phyloP scores from a whole-genome alignment of 768 basidiomycete species.

The Amanita inopinata region DNA sequence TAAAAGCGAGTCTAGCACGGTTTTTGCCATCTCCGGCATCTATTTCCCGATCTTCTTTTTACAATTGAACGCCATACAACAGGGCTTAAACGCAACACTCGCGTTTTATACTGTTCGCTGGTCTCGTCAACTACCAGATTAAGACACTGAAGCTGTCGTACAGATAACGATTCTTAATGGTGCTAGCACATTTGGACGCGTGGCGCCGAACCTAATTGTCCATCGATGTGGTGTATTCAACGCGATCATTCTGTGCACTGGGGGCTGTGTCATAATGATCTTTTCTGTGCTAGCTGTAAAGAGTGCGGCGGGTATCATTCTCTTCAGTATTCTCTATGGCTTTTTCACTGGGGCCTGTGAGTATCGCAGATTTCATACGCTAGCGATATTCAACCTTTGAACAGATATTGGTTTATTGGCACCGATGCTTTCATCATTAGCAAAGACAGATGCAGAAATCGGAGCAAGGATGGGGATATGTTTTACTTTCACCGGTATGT shows the following conservation, averaged over 20 bases:
- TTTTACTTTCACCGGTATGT: constrained; percentile 36
- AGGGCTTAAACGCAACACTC: constrained; percentile 33
- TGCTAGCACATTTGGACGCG: constrained; percentile 35
- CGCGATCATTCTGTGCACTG: constrained; percentile 25
- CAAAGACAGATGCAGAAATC: constrained; percentile 38
- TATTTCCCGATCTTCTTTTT: constrained; percentile 48
- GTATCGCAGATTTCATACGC: constrained; percentile 14
- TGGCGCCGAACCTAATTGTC: constrained; percentile 34
- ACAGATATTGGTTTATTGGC: constrained; percentile 32
- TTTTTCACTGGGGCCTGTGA: constrained; percentile 37
- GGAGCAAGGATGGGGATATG: constrained; percentile 44
- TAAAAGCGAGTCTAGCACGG: constrained; percentile 18
- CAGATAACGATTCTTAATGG: constrained; percentile 47
- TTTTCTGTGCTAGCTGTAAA: constrained; percentile 34
- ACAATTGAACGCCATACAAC: constrained; percentile 41
- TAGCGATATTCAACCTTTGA: constrained; percentile 11
- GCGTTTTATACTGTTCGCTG: constrained; percentile 45
- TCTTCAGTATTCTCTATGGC: constrained; percentile 33
- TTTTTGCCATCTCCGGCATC: constrained; percentile 26
- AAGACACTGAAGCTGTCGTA: not conserved
- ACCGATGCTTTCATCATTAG: constrained; percentile 34
- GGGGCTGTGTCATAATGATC: constrained; percentile 24
- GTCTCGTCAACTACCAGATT: not conserved
- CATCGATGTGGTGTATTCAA: constrained; percentile 31
- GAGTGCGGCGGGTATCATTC: constrained; percentile 23